These are phyloP conservation scores for Ceratobasidium sp. DNA, from an alignment of 1,284 basidiomycete genomes.

Conservation along the genomic window DNA sequence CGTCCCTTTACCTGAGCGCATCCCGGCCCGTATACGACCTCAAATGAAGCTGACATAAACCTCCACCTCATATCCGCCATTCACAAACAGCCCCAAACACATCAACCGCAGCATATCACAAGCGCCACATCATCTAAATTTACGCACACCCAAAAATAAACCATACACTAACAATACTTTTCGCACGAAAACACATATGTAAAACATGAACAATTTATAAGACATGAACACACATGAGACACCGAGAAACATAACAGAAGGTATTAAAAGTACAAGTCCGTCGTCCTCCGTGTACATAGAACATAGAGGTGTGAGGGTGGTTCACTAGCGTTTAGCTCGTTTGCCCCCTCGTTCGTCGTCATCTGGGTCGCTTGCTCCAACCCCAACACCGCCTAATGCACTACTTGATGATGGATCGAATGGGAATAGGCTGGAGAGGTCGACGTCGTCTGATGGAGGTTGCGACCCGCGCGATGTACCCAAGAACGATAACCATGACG, in stretches of 20 bases:
- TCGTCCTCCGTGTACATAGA: not conserved
- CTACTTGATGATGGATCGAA: conserved; percentile 13
- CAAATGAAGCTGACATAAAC: not conserved
- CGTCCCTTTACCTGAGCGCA: not conserved
- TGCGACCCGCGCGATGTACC: conserved; percentile 30
- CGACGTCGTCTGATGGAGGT: conserved; percentile 42
- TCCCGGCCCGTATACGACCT: not conserved
- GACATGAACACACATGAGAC: not conserved
- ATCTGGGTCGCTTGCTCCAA: not conserved
- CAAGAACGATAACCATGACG: conserved; percentile 37
- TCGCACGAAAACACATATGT: too few relatives aligned
- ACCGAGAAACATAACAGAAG: not conserved
- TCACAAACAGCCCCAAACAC: not conserved
- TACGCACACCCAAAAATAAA: not conserved
- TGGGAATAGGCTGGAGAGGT: conserved; percentile 26
- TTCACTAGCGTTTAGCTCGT: conserved; percentile 15
- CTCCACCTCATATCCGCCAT: not conserved
- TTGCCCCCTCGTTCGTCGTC: conserved; percentile 43
- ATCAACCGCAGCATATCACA: too few relatives aligned
- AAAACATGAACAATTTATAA: too few relatives aligned
- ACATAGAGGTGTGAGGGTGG: not conserved
- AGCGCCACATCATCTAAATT: too few relatives aligned
- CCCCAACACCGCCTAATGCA: not conserved
- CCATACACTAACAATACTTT: conserved; percentile 9
- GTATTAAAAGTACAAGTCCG: conserved; percentile 18